Base-by-base conservation (phyloP, 169 alveolate genomes). In the Nephromyces sp. region DNA sequence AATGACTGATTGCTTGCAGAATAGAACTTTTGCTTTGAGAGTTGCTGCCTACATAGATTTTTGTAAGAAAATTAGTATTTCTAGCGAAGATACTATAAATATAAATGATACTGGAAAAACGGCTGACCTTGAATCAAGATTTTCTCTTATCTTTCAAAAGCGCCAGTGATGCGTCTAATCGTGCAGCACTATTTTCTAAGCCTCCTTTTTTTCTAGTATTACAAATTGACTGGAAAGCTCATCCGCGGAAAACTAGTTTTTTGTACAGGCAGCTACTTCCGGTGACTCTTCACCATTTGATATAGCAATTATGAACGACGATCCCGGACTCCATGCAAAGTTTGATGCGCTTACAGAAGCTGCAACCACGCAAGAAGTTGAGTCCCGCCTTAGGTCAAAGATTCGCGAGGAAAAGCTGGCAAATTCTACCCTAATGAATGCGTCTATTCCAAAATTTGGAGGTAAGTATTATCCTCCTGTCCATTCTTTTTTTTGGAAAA, bases 351-450 rank as follows among this genome's bases (percentile, higher is more conserved):
- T 63, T 43, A 6, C 33, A 1, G 57, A 29, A 3, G 30, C 65
- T 29, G 33, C 78, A 21, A 66, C 63, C 57, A 43, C 67, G 1
- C 68, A 53, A 15, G 78, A 72, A 32, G 24, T 72, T 32, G 70
- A 61, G 4, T 61, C 71, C 30, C 78, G 78, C 21, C 34, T 72
- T 5, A 28, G 78, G 27, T 66, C 78, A 32, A 61, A 72, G 33
- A 72, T 72, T 3, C 78, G 78, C 32, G 70, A 61, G 64, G 78
- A 72, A 6, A 72, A 72, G 8, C 78, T 72, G 21, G 71, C 70
- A 32, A 72, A 61, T 32, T 70, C 78, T 5, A 72, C 43, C 25
- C 70, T 72, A n/a, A 72, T 72, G 78, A 72, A 72, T 27, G 64
- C 78, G 6, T 51, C 78, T 6, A 30, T 61, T 52, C 78, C 78